These are phyloP conservation scores for Straminergon stramineum DNA, from an alignment of 225 moss, liverwort and hornwort genomes.

Conservation along the genomic window DNA sequence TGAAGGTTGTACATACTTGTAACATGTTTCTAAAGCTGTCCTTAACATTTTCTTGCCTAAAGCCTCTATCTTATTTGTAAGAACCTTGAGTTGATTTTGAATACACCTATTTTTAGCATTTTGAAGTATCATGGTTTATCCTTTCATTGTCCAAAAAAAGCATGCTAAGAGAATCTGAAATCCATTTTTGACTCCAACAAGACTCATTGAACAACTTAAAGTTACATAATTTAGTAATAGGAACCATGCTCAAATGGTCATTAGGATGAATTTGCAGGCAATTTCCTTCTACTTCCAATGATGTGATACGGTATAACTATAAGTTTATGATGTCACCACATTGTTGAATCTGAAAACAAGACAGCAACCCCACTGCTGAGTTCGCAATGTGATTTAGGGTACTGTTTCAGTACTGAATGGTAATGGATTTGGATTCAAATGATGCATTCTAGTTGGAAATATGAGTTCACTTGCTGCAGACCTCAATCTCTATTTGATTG, in stretches of 20 bases:
- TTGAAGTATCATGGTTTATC: not conserved
- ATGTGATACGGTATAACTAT: no score
- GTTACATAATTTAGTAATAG: not conserved
- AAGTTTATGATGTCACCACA: not conserved
- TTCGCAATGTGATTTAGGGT: not conserved
- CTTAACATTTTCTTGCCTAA: not conserved
- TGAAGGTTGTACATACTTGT: not conserved
- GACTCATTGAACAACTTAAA: not conserved
- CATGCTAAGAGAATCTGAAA: not conserved
- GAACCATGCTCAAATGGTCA: not conserved
- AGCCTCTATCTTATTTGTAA: not conserved
- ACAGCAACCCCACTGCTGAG: not conserved
- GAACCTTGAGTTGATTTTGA: not conserved
- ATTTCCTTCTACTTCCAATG: no score
- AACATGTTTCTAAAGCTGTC: not conserved
- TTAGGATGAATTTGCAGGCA: not conserved
- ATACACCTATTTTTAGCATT: not conserved
- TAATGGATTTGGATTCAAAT: not conserved
- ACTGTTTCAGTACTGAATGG: not conserved
- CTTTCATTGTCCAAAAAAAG: not conserved
- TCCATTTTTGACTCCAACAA: not conserved
- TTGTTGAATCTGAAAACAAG: not conserved
- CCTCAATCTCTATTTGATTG: not conserved
- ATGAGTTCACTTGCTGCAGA: not conserved
- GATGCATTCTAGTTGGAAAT: no score